These are phyloP conservation scores for Penicillium aurantiogriseum DNA, from an alignment of 2,329 filamentous ascomycete genomes.

Conservation along the genomic window DNA sequence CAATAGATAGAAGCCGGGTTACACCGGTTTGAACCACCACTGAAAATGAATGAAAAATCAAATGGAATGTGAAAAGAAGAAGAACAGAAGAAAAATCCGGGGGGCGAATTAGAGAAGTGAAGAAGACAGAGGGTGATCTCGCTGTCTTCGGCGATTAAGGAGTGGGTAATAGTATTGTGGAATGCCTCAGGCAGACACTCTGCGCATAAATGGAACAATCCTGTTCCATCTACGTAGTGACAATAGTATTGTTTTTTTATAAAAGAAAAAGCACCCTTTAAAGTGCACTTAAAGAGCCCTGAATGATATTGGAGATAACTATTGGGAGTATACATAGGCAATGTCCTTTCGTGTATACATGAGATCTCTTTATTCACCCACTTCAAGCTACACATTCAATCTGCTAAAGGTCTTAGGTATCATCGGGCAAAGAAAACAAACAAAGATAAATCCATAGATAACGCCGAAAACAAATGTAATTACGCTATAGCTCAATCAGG, in stretches of 20 bases:
- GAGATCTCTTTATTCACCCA: not conserved
- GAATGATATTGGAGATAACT: not conserved
- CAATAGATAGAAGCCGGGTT: constrained; percentile 16
- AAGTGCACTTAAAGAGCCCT: not conserved
- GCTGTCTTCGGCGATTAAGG: constrained; percentile 20
- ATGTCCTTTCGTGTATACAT: not conserved
- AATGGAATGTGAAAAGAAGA: not conserved
- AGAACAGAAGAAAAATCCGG: not conserved
- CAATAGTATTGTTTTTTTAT: no score
- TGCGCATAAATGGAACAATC: not conserved
- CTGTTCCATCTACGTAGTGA: not conserved
- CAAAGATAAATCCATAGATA: constrained; percentile 5
- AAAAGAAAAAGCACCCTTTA: not conserved
- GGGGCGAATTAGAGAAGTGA: constrained; percentile 5
- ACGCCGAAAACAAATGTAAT: constrained; percentile 7
- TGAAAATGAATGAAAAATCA: not conserved
- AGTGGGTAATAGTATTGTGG: constrained; percentile 13
- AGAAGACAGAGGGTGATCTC: constrained; percentile 12
- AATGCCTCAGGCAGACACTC: not conserved
- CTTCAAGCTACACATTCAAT: constrained; percentile 14
- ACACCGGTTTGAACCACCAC: not conserved
- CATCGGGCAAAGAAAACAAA: constrained; percentile 12
- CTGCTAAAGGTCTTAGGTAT: constrained; percentile 22
- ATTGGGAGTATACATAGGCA: not conserved
- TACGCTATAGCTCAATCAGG: constrained; percentile 26